Evolutionary conservation across 2,329 filamentous ascomycete genomes (phyloP).

Genomic region (Clonostachys rhizophaga): DNA sequence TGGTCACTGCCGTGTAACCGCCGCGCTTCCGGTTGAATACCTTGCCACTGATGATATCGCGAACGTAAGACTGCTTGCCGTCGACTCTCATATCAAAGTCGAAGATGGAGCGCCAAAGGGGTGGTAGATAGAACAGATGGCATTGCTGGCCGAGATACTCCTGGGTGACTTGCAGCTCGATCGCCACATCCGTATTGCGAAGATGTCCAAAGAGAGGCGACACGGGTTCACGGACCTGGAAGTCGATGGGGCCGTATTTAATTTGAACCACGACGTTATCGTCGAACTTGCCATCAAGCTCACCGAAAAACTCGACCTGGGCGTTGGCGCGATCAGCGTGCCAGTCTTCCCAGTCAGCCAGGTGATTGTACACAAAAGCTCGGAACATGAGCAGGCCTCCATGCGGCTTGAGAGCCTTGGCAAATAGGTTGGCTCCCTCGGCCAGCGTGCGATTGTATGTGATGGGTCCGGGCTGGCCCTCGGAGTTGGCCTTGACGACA

Average conservation of each 20-base stretch:
- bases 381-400: conserved; percentile 65
- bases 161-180: conserved; percentile 64
- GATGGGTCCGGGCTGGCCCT: conserved; percentile 65
- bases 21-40: conserved; percentile 52
- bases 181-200: conserved; percentile 37
- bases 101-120: conserved; percentile 64
- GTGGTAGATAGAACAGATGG: conserved; percentile 64
- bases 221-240: conserved; percentile 49
- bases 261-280: conserved; percentile 70
- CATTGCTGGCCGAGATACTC: conserved; percentile 69
- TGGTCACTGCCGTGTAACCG: conserved; percentile 63
- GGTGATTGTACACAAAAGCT: conserved; percentile 64
- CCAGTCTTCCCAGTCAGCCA: conserved; percentile 54
- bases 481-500: conserved; percentile 67
- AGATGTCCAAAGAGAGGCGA: conserved; percentile 59
- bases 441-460: conserved; percentile 67
- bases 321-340: conserved; percentile 65
- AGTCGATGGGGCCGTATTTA: conserved; percentile 71
- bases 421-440: conserved; percentile 66
- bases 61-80: conserved; percentile 46
- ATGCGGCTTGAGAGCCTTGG: conserved; percentile 48
- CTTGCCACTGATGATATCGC: conserved; percentile 56
- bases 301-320: conserved; percentile 61
- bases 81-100: conserved; percentile 64
- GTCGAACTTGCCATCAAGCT: conserved; percentile 60